These are phyloP conservation scores for Exophiala aquamarina DNA, from an alignment of 2,329 filamentous ascomycete genomes.

Conservation along the genomic window DNA sequence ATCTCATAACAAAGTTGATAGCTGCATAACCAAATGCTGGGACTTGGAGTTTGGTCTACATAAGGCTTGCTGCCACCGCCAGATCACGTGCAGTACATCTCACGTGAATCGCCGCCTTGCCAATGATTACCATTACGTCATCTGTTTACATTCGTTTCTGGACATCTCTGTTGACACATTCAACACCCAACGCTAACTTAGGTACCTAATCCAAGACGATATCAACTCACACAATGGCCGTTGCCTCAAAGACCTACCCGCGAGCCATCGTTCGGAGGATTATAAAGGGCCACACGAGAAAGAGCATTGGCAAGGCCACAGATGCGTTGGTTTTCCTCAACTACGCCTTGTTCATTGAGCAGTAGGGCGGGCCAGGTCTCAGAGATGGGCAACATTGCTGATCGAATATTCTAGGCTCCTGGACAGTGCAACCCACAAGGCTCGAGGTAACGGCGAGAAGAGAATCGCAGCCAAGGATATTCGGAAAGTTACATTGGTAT, in stretches of 20 bases:
- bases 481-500: constrained; percentile 72
- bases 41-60: too few species aligned
- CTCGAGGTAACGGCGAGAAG: constrained; percentile 71
- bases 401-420: constrained; percentile 58
- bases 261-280: constrained; percentile 84
- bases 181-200: too few species aligned
- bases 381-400: background rate
- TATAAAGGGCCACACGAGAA: constrained; percentile 81
- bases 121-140: too few species aligned
- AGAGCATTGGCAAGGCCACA: constrained; percentile 77
- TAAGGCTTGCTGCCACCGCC: too few species aligned
- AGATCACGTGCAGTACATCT: too few species aligned
- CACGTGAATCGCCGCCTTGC: too few species aligned
- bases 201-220: too few species aligned
- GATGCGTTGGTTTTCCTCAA: constrained; percentile 85
- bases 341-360: constrained; percentile 77
- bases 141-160: too few species aligned
- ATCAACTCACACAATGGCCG: constrained; percentile 48
- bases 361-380: constrained; percentile 39
- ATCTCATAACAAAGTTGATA: constrained; percentile 48
- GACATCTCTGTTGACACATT: too few species aligned
- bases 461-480: constrained; percentile 73
- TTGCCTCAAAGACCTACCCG: constrained; percentile 75
- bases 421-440: constrained; percentile 75
- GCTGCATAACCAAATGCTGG: constrained; percentile 7